Percentiles rank a stretch among this genome's conserved stretches.
These are phyloP conservation scores for Pythium aquatile DNA, from an alignment of 352 stramenopile species.

Conservation along the genomic window DNA sequence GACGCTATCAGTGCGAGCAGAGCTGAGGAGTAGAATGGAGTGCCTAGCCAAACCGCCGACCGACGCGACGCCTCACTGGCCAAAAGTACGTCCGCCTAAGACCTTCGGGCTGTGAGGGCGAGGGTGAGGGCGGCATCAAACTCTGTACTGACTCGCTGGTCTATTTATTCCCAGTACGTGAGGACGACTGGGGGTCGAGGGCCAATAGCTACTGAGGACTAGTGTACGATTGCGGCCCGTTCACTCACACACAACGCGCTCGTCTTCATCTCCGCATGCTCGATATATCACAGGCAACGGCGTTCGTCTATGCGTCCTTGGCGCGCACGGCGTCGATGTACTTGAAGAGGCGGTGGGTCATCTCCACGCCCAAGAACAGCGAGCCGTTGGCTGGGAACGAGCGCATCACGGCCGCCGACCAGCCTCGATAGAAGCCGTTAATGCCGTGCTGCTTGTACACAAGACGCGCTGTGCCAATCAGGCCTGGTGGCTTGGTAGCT, in stretches of 20 bases:
- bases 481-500: slow-evolving; percentile 23
- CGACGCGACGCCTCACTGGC: background rate
- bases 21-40: background rate
- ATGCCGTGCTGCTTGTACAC: slow-evolving; percentile 74
- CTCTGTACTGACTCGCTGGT: background rate
- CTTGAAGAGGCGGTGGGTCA: slow-evolving; percentile 79
- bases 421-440: slow-evolving; percentile 82
- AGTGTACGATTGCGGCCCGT: slow-evolving; percentile 3
- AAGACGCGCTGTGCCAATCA: slow-evolving; percentile 47
- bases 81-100: background rate
- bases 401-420: slow-evolving; percentile 78
- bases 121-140: background rate
- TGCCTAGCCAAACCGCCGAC: background rate
- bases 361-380: slow-evolving; percentile 88
- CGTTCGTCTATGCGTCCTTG: slow-evolving; percentile 5
- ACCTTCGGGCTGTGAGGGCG: background rate
- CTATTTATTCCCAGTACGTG: slow-evolving; percentile 12
- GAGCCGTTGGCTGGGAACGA: slow-evolving; percentile 88
- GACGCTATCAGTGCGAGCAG: background rate
- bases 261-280: background rate
- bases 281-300: background rate
- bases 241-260: background rate
- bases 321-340: slow-evolving; percentile 44
- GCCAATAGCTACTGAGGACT: background rate
- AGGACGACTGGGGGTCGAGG: slow-evolving; percentile 7